These are phyloP conservation scores for Penicillium brasilianum DNA, from an alignment of 2,329 filamentous ascomycete genomes.

Conservation along the genomic window DNA sequence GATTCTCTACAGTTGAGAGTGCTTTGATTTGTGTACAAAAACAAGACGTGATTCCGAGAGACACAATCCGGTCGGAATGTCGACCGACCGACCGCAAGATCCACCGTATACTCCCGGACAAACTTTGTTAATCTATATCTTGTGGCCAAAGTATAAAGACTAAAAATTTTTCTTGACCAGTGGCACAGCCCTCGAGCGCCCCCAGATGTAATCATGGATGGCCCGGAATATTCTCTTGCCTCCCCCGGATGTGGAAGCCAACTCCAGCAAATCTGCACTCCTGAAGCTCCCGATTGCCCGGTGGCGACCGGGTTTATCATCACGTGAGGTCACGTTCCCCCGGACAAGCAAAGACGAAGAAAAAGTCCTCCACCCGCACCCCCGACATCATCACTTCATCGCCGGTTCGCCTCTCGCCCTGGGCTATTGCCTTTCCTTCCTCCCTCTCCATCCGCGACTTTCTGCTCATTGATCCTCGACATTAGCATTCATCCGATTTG, in stretches of 20 bases:
- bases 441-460: not conserved
- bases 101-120: not conserved
- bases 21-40: not conserved
- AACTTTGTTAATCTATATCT: not conserved
- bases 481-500: constrained; percentile 7
- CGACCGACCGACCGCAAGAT: not conserved
- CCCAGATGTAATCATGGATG: not conserved
- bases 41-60: not conserved
- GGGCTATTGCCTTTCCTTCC: not conserved
- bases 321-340: constrained; percentile 22
- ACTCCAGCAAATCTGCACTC: constrained; percentile 1
- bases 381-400: constrained; percentile 12
- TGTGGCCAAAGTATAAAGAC: not conserved
- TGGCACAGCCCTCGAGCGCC: not conserved
- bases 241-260: constrained; percentile 14
- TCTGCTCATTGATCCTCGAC: not conserved
- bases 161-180: not conserved
- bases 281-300: constrained; percentile 23
- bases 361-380: constrained; percentile 22
- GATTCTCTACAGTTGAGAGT: not conserved
- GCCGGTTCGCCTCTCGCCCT: constrained; percentile 5
- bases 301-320: constrained; percentile 17
- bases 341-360: constrained; percentile 12
- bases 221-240: constrained; percentile 18
- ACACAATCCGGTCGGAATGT: not conserved